Conservation (phyloP, 108 stramenopile genomes). For the Bacterosira constricta region DNA sequence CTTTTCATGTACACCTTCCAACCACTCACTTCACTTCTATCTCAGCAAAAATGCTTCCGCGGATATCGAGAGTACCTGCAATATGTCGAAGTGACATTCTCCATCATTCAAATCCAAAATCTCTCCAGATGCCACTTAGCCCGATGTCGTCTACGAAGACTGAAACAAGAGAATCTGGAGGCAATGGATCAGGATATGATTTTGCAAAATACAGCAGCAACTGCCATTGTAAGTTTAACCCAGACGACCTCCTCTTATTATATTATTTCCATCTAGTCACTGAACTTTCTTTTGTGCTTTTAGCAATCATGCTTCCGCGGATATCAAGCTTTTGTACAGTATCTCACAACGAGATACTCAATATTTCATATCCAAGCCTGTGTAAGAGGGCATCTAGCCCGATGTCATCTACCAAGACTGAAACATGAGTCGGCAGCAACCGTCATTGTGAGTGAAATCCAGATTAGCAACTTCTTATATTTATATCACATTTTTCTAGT, state of each 20-base stretch:
- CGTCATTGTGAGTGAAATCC: background rate
- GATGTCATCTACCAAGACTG: background rate
- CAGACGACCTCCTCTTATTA: background rate
- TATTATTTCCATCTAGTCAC: background rate
- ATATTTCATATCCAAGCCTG: background rate
- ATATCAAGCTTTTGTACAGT: background rate
- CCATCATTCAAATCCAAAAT: background rate
- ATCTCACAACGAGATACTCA: background rate
- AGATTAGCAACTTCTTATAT: background rate
- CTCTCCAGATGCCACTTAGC: background rate
- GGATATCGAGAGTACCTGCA: background rate
- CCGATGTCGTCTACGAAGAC: background rate
- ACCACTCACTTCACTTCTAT: no score
- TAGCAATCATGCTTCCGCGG: constrained; percentile 3
- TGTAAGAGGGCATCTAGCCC: background rate
- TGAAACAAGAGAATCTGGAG: background rate
- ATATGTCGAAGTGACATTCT: background rate
- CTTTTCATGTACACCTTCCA: no score
- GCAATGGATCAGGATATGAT: background rate
- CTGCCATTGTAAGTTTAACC: constrained; percentile 18
- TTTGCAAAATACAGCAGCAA: constrained; percentile 21
- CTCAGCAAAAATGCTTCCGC: constrained; percentile 1
- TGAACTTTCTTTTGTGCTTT: background rate
- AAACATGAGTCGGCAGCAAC: background rate
- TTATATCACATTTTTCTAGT: background rate